Evolutionary conservation across 305 asterid species (phyloP).

Genomic region (Coffea humblotiana): DNA sequence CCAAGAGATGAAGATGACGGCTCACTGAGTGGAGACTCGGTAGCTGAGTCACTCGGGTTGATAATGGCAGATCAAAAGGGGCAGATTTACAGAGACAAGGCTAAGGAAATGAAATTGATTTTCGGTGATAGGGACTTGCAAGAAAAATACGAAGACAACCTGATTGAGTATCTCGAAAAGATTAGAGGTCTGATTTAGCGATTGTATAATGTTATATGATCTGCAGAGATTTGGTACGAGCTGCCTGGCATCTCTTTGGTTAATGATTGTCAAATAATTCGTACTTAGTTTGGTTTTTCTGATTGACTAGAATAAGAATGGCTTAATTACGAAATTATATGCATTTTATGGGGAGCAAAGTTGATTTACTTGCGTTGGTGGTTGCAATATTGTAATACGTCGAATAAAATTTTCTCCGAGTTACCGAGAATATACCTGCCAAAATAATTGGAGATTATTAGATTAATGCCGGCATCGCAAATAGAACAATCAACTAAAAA

Average conservation of each 20-base stretch:
- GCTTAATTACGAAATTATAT: too few relatives aligned
- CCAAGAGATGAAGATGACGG: slow-evolving; percentile 26
- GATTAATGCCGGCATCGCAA: too few relatives aligned
- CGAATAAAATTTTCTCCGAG: too few relatives aligned
- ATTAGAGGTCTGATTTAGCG: not conserved
- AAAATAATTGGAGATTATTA: too few relatives aligned
- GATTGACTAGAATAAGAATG: too few relatives aligned
- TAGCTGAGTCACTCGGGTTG: not conserved
- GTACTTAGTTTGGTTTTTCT: too few relatives aligned
- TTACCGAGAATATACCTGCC: too few relatives aligned
- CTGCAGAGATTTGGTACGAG: not conserved
- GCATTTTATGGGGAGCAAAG: too few relatives aligned
- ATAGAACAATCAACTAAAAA: too few relatives aligned
- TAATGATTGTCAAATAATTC: too few relatives aligned
- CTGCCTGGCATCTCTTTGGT: not conserved
- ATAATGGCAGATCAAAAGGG: slow-evolving; percentile 40
- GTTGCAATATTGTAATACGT: too few relatives aligned
- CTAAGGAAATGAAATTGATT: slow-evolving; percentile 24
- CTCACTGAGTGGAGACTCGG: slow-evolving; percentile 19
- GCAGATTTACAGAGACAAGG: slow-evolving; percentile 28
- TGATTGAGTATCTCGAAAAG: slow-evolving; percentile 26
- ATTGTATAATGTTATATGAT: not conserved
- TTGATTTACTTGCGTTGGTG: too few relatives aligned
- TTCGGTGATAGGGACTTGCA: slow-evolving; percentile 34
- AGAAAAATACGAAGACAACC: slow-evolving; percentile 25